Evolutionary conservation across 257 asterid species (phyloP), one percentile per base, ranked within the genome.

Genomic region (Haberlea rhodopensis): DNA sequence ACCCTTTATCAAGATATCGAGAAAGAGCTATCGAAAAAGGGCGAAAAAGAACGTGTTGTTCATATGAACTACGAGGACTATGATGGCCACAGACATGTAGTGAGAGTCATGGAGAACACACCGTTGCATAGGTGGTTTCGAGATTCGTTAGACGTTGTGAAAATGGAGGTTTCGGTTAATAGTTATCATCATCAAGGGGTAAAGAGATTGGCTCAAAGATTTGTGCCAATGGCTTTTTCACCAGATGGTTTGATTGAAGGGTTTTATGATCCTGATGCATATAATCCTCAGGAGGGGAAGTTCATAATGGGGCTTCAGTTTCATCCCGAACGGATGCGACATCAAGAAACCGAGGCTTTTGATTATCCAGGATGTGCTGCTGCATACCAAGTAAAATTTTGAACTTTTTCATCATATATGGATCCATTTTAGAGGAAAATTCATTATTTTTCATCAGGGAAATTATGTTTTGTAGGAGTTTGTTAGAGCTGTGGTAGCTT

Each of bases 181-280:
- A 91, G 98, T 66, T 91, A 89, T 71, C 98, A 91, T 46, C 98
- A 91, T 67, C 98, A 91, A 67, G 98, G 96, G 26, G 95, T 91
- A 31, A 89, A 84, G 76, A 83, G 79, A 48, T 54, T 91, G 64
- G 96, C 96, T 26, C 92, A 81, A 61, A 74, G 96, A n/a, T 87
- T 91, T 26, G 90, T 82, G 57, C 90, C 96, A 0, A 91, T 91
- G 98, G 95, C 96, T 0, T 91, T 86, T 37, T 87, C 96, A 5
- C 85, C 87, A 1, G 98, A 91, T 70, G 95, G 98, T 26, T 62
- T 91, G 76, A 68, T 91, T 28, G 96, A 91, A 77, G 96, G 89
- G 8, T 89, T 89, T 53, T 91, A 91, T 64, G 98, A 91, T 75
- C 90, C 92, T 10, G 95, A 85, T 62, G 84, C 82, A 2, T 87